Percentiles rank a stretch among this genome's conserved stretches.
These are phyloP conservation scores for Hypoxylon subgilvum DNA, from an alignment of 495 filamentous ascomycete genomes.

Conservation along the genomic window DNA sequence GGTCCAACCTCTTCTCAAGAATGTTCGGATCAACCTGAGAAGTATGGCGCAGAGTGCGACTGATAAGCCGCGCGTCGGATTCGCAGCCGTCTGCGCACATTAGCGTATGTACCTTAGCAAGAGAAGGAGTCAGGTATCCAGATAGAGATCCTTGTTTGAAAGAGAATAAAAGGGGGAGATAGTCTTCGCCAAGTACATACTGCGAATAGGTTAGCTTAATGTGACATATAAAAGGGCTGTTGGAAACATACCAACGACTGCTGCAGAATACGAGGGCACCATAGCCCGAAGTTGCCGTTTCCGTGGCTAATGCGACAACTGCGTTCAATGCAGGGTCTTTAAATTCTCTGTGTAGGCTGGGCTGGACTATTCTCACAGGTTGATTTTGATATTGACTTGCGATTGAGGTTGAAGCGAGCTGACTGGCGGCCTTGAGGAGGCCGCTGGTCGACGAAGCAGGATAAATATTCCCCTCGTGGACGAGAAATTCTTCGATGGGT, in stretches of 20 bases:
- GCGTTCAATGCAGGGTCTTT: constrained; percentile 69
- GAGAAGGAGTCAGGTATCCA: not conserved
- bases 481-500: constrained; percentile 75
- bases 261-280: constrained; percentile 79
- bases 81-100: constrained; percentile 57
- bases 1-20: constrained; percentile 65
- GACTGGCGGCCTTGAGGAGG: constrained; percentile 66
- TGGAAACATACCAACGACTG: constrained; percentile 54
- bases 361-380: constrained; percentile 57
- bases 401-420: constrained; percentile 52
- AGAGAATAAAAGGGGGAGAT: not conserved
- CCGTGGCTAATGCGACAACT: constrained; percentile 70
- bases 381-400: constrained; percentile 43
- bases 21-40: constrained; percentile 53
- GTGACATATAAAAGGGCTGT: not conserved
- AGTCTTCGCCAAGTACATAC: constrained; percentile 24
- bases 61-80: constrained; percentile 66
- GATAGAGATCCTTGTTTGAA: not conserved
- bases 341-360: constrained; percentile 66
- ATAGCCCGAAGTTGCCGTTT: constrained; percentile 69
- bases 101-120: constrained; percentile 2
- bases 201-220: constrained; percentile 18
- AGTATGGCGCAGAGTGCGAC: constrained; percentile 62
- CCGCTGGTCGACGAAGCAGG: constrained; percentile 65
- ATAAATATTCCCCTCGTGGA: constrained; percentile 76